phyloP scores from a whole-genome alignment of 148 eudicot species.

The Spergularia bocconei region DNA sequence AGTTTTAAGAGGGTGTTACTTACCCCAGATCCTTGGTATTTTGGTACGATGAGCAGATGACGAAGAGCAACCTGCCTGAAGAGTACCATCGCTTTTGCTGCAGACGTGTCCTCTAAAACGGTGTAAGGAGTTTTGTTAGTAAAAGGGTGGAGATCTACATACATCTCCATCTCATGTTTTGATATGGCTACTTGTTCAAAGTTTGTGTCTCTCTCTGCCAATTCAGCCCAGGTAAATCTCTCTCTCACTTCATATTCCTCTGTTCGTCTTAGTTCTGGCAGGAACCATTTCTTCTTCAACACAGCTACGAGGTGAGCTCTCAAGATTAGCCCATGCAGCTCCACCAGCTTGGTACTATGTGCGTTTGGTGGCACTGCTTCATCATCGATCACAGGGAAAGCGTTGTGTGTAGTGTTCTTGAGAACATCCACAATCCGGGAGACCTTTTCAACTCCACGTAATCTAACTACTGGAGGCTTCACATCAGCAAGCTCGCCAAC shows the following conservation, averaged over 20 bases:
- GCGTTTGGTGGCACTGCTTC: conserved; percentile 33
- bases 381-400: conserved; percentile 73
- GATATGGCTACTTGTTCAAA: conserved; percentile 61
- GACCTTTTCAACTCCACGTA: conserved; percentile 73
- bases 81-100: conserved; percentile 84
- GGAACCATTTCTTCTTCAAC: conserved; percentile 79
- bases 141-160: conserved; percentile 73
- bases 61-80: conserved; percentile 85
- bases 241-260: conserved; percentile 74
- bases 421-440: conserved; percentile 61
- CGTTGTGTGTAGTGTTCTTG: conserved; percentile 72
- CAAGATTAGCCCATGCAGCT: conserved; percentile 61
- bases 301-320: conserved; percentile 68
- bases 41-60: conserved; percentile 77
- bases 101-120: conserved; percentile 74
- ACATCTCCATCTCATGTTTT: conserved; percentile 77
- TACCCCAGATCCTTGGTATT: conserved; percentile 75
- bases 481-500: conserved; percentile 76
- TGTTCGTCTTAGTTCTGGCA: conserved; percentile 45
- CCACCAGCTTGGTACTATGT: conserved; percentile 29
- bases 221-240: conserved; percentile 59
- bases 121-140: conserved; percentile 81
- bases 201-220: conserved; percentile 59
- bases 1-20: conserved; percentile 23
- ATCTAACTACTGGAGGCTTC: conserved; percentile 54